Base-by-base conservation (phyloP, 495 filamentous ascomycete genomes). In the Viridothelium virens region DNA sequence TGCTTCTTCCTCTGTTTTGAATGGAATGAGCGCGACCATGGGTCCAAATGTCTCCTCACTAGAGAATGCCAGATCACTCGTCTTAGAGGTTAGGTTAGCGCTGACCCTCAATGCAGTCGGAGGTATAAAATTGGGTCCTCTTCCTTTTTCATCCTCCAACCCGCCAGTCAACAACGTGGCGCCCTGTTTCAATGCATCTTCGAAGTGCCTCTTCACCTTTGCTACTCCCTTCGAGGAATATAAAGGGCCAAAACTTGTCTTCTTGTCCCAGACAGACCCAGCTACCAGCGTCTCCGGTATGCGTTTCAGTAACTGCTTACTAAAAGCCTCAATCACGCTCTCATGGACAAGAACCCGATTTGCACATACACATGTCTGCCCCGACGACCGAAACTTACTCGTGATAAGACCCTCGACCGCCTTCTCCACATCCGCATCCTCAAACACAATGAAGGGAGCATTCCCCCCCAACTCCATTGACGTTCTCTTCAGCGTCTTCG, bases 291-390 rank as follows among this genome's bases (percentile, higher is more conserved):
- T 53, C 25, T 65, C 62, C 12, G 46, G 46, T 34, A 68, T 48
- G 16, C 63, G 46, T 38, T 68, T 65, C 53, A 46, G 7, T 14
- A 96, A 87, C 61, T 84, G 84, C 65, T 81, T 69, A 2, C 83
- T 82, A 70, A 95, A 94, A 67, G 86, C 82, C 56, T 93, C 85
- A 74, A 93, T 91, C 62, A 95, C 80, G 38, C 86, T 87, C 46
- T 82, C 79, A 73, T 96, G 91, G 0, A 96, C 82, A 70, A 88
- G 93, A 71, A 96, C 86, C 33, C 91, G 83, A 77, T 96, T 96
- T 37, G 91, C 91, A 70, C 91, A 95, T 25, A 96, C 90, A 72
- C 91, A 96, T 0, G 91, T 96, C 77, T 96, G 91, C 11, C 91
- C 91, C 0, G 89, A 92, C 39, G 86, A 88, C 37, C 91, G 86